Conservation (phyloP, 345 rosid genomes). For the Eucalyptus erythrocorys region DNA sequence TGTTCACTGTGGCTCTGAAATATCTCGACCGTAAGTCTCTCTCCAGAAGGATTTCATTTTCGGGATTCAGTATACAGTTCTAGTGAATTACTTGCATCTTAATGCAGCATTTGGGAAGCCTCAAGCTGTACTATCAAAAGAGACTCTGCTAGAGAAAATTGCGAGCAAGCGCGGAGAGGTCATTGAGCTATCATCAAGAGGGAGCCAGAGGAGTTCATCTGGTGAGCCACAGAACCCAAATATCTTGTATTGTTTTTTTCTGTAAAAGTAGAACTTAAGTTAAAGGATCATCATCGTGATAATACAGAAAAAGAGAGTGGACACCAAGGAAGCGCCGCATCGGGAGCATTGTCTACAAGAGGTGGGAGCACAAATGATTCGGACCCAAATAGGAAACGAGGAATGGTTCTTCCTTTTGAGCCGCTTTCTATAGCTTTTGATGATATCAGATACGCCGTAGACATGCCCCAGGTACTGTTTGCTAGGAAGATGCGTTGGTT, state of each 20-base stretch:
- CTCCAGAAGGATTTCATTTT: neutral
- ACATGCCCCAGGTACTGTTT: constrained; percentile 17
- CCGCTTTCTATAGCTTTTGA: constrained; percentile 47
- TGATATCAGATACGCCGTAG: constrained; percentile 47
- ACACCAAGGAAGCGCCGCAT: constrained; percentile 6
- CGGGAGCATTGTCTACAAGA: constrained; percentile 17
- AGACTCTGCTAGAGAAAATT: constrained; percentile 26
- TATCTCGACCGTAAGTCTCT: constrained; percentile 59
- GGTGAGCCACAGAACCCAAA: constrained; percentile 8
- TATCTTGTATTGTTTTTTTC: neutral
- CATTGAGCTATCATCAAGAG: constrained; percentile 20
- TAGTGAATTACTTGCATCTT: neutral
- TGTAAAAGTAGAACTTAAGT: neutral
- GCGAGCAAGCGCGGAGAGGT: constrained; percentile 11
- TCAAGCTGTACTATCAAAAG: constrained; percentile 38
- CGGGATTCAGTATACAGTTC: neutral
- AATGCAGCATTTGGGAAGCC: constrained; percentile 54
- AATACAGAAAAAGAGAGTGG: constrained; percentile 21
- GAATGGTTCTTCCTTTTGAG: constrained; percentile 64
- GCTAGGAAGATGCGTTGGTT: neutral
- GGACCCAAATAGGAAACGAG: constrained; percentile 18
- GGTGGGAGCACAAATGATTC: constrained; percentile 14
- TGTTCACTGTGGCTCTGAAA: constrained; percentile 55
- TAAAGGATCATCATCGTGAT: neutral
- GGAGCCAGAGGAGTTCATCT: constrained; percentile 3